Evolutionary conservation across 2,329 filamentous ascomycete genomes (phyloP), one percentile per base, ranked within the genome.

Genomic region (Colletotrichum chlorophyti): DNA sequence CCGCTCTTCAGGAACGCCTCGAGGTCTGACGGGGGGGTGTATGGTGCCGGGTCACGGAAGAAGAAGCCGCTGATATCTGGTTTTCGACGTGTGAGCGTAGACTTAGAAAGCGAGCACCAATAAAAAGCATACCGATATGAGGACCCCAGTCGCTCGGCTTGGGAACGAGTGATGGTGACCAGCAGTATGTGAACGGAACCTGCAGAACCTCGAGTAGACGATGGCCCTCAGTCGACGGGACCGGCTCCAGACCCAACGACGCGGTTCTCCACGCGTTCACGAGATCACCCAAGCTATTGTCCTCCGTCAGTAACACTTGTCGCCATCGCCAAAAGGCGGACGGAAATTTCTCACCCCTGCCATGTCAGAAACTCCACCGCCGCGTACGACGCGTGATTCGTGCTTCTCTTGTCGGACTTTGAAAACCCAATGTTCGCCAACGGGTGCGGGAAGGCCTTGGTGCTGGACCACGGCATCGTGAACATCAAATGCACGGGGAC

Each of bases 261-360:
- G 85, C 84, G 47, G 89, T 81, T 66, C 91, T 83, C 68, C 96
- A 97, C 9, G 87, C 83, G 68, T 98, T 97, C 69, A 97, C 93
- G 4, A 97, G 79, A 69, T 93, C 90, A 38, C 90, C 90, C 8
- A 92, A 74, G 2, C 57, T 63, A 2, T 23, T 12, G 6, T 1
- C 2, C 11, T 26, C 17, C 12, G 19, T 58, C 19, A 45, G 41
- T 14, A 34, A 23, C 8, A 17, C 1, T n/a, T n/a, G n/a, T n/a
- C n/a, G n/a, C 17, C 7, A 38, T 15, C 38, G 9, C 11, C 34
- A 2, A 23, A 40, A 32, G 15, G 8, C 3, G 14, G 9, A 4
- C 8, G 5, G 6, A 1, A 6, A 32, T 23, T n/a, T 29, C 63
- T 60, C 50, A 66, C 66, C 90, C 89, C 71, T 92, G 89, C 89